A percentile compares a stretch with the other conserved stretches of the same genome.
Conservation (phyloP, 129 eudicot genomes). For the Silybum marianum region DNA sequence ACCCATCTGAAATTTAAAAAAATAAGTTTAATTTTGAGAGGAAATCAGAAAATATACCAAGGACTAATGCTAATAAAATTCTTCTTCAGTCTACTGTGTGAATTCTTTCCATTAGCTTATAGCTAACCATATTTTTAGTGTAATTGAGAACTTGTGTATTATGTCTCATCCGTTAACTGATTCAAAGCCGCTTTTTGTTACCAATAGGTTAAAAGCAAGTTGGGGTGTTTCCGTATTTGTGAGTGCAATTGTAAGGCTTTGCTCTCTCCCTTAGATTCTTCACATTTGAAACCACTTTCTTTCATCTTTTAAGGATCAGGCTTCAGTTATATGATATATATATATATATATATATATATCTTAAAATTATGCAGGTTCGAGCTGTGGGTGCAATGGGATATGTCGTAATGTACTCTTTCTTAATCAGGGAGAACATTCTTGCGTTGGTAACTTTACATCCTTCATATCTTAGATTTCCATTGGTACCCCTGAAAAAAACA, state of each 20-base stretch:
- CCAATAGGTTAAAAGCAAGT: conserved; percentile 56
- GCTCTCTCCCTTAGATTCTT: conserved; percentile 5
- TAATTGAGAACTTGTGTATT: neutral
- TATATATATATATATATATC: neutral
- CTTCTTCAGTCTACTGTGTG: neutral
- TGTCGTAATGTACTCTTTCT: conserved; percentile 77
- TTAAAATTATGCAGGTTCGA: conserved; percentile 60
- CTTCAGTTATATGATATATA: conserved; percentile 3
- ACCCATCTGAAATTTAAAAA: neutral
- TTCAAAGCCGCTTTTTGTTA: conserved; percentile 6
- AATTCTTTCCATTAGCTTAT: neutral
- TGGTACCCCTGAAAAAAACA: neutral
- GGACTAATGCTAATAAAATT: neutral
- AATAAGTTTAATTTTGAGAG: neutral
- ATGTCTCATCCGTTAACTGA: conserved; percentile 14
- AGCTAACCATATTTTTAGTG: conserved; percentile 11
- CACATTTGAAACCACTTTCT: neutral
- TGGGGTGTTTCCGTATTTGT: conserved; percentile 75
- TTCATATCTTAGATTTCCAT: neutral
- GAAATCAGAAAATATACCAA: neutral
- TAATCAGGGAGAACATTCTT: conserved; percentile 90
- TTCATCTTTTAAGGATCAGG: neutral
- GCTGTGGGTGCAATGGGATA: conserved; percentile 79
- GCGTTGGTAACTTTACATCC: conserved; percentile 61
- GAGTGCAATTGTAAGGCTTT: conserved; percentile 67